A percentile compares a stretch with the other conserved stretches of the same genome.
phyloP scores from a whole-genome alignment of 352 stramenopile genomes.

The Hyphochytrium catenoides region DNA sequence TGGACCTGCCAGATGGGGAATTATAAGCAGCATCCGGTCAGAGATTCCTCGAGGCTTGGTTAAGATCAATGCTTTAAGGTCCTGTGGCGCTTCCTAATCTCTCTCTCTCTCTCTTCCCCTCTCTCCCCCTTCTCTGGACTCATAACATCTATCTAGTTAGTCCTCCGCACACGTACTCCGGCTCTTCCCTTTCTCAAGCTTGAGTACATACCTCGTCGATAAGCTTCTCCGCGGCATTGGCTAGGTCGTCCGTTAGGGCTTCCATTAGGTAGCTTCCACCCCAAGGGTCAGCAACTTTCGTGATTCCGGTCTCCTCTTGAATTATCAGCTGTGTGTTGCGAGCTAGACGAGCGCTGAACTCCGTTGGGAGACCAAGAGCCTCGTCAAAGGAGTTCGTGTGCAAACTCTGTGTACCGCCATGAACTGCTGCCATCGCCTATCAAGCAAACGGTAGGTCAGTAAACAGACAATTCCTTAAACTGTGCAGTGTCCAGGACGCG shows the following conservation, averaged over 20 bases:
- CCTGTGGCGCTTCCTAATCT: no score
- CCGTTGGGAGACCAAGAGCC: constrained; percentile 81
- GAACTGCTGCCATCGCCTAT: constrained; percentile 66
- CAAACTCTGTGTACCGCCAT: constrained; percentile 85
- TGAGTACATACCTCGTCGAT: constrained; percentile 23
- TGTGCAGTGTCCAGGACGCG: no score
- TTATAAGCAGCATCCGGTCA: no score
- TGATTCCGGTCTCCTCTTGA: constrained; percentile 85
- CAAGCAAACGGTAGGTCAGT: no score
- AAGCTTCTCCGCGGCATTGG: constrained; percentile 33
- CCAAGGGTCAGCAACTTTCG: constrained; percentile 81
- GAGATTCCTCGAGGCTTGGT: no score
- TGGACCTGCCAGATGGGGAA: no score
- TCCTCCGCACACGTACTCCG: background rate
- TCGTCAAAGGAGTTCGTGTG: constrained; percentile 95
- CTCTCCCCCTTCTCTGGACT: no score
- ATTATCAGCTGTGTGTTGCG: constrained; percentile 94
- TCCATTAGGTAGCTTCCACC: constrained; percentile 94
- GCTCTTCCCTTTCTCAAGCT: background rate
- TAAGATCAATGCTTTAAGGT: no score
- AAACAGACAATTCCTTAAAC: no score
- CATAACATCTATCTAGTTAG: no score
- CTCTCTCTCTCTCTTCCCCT: no score
- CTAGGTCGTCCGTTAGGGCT: constrained; percentile 70
- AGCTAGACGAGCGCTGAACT: constrained; percentile 84